Evolutionary conservation across 192 early-diverging fungal species (phyloP), one percentile per base, ranked within the genome.

Genomic region (Coemansia sp.): DNA sequence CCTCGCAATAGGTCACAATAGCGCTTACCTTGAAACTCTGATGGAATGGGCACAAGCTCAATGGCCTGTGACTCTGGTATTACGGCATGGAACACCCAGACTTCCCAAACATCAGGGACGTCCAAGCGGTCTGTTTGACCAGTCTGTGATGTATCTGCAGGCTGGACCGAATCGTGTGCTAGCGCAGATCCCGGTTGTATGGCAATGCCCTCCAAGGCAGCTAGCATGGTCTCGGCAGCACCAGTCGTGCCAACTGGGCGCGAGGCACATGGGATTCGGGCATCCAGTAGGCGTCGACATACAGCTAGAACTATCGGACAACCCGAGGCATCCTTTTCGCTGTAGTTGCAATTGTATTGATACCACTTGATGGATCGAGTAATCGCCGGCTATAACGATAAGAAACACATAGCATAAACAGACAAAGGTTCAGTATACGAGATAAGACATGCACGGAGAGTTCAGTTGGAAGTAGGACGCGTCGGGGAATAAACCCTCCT

Each of bases 251-350:
- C 70, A 2, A 55, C 57, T 18, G 77, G 82, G 0, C 73, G 71
- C 74, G 77, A 84, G 34, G 76, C 44, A 57, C 82, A 84, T 18
- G 82, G 82, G 22, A 84, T 59, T 20, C 68, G 73, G 1, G 77
- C 77, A 33, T 79, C 73, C 20, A 84, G 71, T 20, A 84, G 65
- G 22, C 65, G 38, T 42, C 69, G 77, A 51, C 82, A 84, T 20
- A 46, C 60, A 4, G 74, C 67, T 46, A 79, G 46, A n/a, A 84
- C 61, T 40, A 63, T 33, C 33, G 70, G 66, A 20, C 64, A 46
- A 1, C 57, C 57, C 12, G 62, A 22, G 0, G 60, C 51, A 5
- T 36, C 61, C 13, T 36, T 67, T 12, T 20, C 43, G 18, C 42
- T 46, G 33, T 70, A 68, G 64, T 52, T 69, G 55, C 72, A 52